Percentiles rank a stretch among this genome's conserved stretches.
Evolutionary conservation across 352 stramenopile genomes (phyloP).

Genomic region (Phytophthora pinifolia): DNA sequence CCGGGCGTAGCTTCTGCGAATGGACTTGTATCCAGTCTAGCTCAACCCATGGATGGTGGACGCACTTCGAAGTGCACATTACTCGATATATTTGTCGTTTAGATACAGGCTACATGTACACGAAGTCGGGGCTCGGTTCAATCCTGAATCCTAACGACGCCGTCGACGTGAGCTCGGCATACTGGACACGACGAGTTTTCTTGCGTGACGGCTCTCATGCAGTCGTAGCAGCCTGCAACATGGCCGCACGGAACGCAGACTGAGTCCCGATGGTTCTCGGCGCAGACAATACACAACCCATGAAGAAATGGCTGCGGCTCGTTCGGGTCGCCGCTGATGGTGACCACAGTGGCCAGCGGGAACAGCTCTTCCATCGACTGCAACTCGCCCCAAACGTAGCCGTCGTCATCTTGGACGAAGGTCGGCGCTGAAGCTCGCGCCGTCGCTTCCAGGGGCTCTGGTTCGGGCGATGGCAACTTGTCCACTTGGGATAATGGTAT

Average conservation of each 20-base stretch:
- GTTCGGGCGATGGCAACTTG: conserved; percentile 6
- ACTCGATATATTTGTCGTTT: background rate
- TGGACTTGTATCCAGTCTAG: conserved; percentile 6
- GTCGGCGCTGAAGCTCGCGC: conserved; percentile 25
- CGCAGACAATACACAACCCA: conserved; percentile 53
- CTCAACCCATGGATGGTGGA: conserved; percentile 6
- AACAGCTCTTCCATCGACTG: conserved; percentile 8
- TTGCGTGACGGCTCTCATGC: conserved; percentile 38
- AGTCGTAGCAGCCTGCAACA: conserved; percentile 52
- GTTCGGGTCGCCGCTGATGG: conserved; percentile 27
- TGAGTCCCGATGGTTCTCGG: conserved; percentile 44
- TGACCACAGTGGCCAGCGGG: conserved; percentile 25
- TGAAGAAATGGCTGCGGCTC: conserved; percentile 16
- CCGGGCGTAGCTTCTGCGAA: conserved; percentile 1
- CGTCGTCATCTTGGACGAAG: conserved; percentile 27
- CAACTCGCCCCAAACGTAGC: conserved; percentile 18
- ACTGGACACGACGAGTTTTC: conserved; percentile 43
- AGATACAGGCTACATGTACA: no score
- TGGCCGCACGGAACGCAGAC: conserved; percentile 68
- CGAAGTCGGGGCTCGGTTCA: conserved; percentile 14
- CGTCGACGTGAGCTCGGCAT: conserved; percentile 43
- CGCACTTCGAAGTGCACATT: conserved; percentile 5
- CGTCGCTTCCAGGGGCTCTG: conserved; percentile 4
- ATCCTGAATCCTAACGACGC: conserved; percentile 48
- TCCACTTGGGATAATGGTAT: background rate